Base-by-base conservation (phyloP, 2,329 filamentous ascomycete genomes). In the Cyphellophora attinorum region DNA sequence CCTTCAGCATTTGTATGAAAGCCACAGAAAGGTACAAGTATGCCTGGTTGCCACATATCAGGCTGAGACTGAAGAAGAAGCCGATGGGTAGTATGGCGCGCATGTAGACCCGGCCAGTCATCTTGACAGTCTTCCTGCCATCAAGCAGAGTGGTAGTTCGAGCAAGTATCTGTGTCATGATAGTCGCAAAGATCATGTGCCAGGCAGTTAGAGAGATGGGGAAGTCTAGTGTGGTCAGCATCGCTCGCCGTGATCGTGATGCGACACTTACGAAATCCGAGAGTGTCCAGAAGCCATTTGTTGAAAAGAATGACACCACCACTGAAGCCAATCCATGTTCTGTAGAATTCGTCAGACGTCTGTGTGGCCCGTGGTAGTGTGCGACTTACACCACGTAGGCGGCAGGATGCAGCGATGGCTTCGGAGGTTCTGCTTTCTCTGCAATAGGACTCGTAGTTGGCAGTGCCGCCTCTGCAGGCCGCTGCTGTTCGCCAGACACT, bases 1-100 rank as follows among this genome's bases (percentile, higher is more conserved):
- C 81, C 82, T 96, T 96, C 61, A 96, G 79, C 89, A 96, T 96
- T 71, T 96, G 89, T 54, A 96, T 96, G 62, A 96, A 96, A 41
- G 89, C 83, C 39, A 96, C 89, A 48, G 82, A 91, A 42, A 96
- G 76, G 63, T 95, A 94, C 36, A 95, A 75, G 58, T 96, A 96
- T 51, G 89, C 86, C 63, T 93, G 65, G 68, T 96, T 96, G 56
- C 88, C 86, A 63, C 86, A 95, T 58, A 96, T 95, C 68, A 96
- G 73, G 62, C 82, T 91, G 68, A 95, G 68, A 58, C 83, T 91
- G 77, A 95, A 96, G 68, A 94, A 93, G 57, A 94, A 64, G 48
- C 89, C 89, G 53, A 96, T 95, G 37, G 89, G 89, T 23, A 95
- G 80, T 49, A 96, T 94, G 29, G 88, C 86, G 50, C 86, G 81